Conservation (phyloP, 2,329 filamentous ascomycete species). For the Helotiales sp. region DNA sequence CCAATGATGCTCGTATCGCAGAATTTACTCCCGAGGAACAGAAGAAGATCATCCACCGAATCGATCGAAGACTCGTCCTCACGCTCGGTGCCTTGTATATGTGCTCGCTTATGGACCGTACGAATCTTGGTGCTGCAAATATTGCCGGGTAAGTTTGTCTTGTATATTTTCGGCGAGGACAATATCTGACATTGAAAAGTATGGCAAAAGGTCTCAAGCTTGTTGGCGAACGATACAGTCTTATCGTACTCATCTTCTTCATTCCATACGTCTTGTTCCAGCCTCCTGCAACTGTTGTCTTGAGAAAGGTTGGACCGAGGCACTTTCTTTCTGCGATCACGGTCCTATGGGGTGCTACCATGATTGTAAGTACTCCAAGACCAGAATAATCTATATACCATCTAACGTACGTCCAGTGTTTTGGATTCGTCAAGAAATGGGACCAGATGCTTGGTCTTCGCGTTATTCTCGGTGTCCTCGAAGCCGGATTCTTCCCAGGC, state of each 20-base stretch:
- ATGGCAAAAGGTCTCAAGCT: too few relatives aligned
- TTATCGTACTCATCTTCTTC: slow-evolving; percentile 62
- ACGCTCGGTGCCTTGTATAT: background rate
- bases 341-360: slow-evolving; percentile 43
- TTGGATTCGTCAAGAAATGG: slow-evolving; percentile 38
- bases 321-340: slow-evolving; percentile 52
- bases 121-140: too few relatives aligned
- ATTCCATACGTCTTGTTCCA: slow-evolving; percentile 72
- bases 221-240: too few relatives aligned
- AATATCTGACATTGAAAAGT: too few relatives aligned
- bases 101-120: background rate
- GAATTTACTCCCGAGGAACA: background rate
- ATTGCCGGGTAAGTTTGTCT: too few relatives aligned
- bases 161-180: too few relatives aligned
- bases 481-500: slow-evolving; percentile 38
- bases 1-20: background rate
- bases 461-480: slow-evolving; percentile 31
- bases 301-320: slow-evolving; percentile 65
- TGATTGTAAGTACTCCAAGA: slow-evolving; percentile 36
- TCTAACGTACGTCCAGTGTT: slow-evolving; percentile 24
- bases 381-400: background rate
- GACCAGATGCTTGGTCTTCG: slow-evolving; percentile 28
- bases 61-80: background rate
- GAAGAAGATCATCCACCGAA: background rate
- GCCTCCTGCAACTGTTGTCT: slow-evolving; percentile 67